Evolutionary conservation across 495 filamentous ascomycete genomes (phyloP).

Genomic region (Thozetella sp.): DNA sequence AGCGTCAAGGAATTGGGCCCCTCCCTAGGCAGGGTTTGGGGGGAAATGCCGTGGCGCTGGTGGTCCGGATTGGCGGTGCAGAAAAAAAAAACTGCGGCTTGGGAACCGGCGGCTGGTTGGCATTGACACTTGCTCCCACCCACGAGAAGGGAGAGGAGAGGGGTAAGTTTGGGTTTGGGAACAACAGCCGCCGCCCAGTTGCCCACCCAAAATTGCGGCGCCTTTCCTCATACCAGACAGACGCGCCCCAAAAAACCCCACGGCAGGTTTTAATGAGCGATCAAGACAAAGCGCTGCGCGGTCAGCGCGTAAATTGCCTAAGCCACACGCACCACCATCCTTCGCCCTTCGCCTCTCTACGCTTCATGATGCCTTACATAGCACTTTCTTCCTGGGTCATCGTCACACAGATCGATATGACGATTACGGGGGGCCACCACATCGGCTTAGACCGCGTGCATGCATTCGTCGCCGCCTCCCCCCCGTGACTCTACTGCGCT

Average conservation of each 20-base stretch:
- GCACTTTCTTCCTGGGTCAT: too few relatives aligned
- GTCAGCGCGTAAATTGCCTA: constrained; percentile 8
- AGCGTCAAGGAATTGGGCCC: constrained; percentile 2
- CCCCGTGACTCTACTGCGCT: too few relatives aligned
- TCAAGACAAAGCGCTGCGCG: constrained; percentile 5
- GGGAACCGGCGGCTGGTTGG: background rate
- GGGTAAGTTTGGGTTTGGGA: background rate
- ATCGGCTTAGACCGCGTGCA: too few relatives aligned
- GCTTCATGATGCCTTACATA: background rate
- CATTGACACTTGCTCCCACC: constrained; percentile 1
- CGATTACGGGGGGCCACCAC: background rate
- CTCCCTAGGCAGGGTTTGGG: background rate
- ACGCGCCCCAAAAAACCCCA: background rate
- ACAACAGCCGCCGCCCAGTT: background rate
- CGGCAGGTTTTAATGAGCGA: constrained; percentile 7
- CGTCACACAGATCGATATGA: background rate
- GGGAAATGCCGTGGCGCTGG: background rate
- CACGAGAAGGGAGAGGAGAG: background rate
- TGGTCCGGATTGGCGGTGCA: background rate
- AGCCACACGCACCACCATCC: constrained; percentile 3
- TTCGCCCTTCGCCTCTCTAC: background rate
- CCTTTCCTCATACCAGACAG: background rate
- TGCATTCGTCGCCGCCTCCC: too few relatives aligned
- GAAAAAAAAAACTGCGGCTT: background rate
- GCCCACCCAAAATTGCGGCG: background rate